Base-by-base conservation (phyloP, 1,284 basidiomycete species). In the Cryptococcus amylolentus region DNA sequence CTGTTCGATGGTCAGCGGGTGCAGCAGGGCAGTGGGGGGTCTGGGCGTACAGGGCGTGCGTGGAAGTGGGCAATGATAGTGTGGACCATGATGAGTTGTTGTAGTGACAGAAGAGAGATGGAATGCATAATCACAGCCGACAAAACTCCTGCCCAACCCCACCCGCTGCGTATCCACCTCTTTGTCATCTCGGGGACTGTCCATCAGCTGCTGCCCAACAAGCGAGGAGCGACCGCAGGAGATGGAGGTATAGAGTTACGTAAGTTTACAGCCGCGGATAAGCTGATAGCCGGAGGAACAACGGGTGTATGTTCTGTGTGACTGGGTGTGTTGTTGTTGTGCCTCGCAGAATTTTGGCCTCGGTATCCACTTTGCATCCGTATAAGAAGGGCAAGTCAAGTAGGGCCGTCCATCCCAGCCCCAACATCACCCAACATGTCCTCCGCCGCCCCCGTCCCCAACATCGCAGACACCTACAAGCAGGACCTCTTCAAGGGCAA, bases 401-500 rank as follows among this genome's bases (percentile, higher is more conserved):
- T n/a, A 44, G 26, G 16, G 42, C 14, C 18, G 10, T 18, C 40
- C 40, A 20, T n/a, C 42, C 18, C 10, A 16, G n/a, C 46, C 28
- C 16, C 14, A 10, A 8, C 35, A n/a, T n/a, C 49, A 20, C 12
- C 49, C 35, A 44, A 26, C 42, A 44, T 44, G 42, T 5, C 42
- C 42, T 18, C 26, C 42, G n/a, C 42, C 10, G 31, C 31, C 31
- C 31, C 5, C 6, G 31, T 35, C 31, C 31, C 31, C 3, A 5
- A 6, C 31, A 35, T 35, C 31, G 31, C 31, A 35, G 31, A 35
- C 31, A 80, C 88, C 45, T 96, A 95, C 82, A 85, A 84, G 65
- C 71, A 80, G 4, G 86, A 90, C 67, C 81, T 96, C 41, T 96
- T 96, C 83, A 84, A 86, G 64, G 91, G 89, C 66, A 96, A 94